Conservation (phyloP, 2,329 filamentous ascomycete genomes). For the Colletotrichum siamense region DNA sequence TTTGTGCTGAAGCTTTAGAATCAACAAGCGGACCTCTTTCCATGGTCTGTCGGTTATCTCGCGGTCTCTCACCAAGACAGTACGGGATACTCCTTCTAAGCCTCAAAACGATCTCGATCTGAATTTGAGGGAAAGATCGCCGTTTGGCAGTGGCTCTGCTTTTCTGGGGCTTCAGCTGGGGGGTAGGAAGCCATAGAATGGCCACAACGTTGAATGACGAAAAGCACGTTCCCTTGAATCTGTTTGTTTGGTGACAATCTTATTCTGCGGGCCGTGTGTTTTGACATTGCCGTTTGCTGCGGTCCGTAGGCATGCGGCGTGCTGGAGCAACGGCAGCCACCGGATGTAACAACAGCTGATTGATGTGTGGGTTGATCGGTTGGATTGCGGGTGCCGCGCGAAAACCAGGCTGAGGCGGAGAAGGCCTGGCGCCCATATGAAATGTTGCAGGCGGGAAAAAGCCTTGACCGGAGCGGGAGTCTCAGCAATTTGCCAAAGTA, state of each 20-base stretch:
- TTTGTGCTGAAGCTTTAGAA: background rate
- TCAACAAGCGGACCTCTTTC: background rate
- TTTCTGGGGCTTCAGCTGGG: background rate
- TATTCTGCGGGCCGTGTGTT: constrained; percentile 11
- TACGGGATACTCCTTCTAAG: background rate
- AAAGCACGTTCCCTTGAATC: constrained; percentile 10
- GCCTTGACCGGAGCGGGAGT: background rate
- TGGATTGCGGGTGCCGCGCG: background rate
- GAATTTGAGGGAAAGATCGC: background rate
- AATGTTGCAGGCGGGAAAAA: background rate
- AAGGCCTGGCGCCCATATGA: background rate
- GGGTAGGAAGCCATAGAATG: background rate
- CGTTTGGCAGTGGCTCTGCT: background rate
- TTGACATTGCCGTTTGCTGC: constrained; percentile 6
- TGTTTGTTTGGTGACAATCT: constrained; percentile 20
- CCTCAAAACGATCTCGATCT: constrained; percentile 8
- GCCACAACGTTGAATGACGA: background rate
- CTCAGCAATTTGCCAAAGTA: background rate
- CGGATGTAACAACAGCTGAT: background rate
- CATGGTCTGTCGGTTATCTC: background rate
- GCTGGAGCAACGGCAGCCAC: constrained; percentile 17
- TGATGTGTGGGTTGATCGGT: background rate
- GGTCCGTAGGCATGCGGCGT: constrained; percentile 9
- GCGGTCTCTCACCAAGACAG: background rate
- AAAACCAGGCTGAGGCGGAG: background rate